Evolutionary conservation across 768 basidiomycete species (phyloP), one percentile per base, ranked within the genome.

Genomic region (Candolleomyces aberdarensis): DNA sequence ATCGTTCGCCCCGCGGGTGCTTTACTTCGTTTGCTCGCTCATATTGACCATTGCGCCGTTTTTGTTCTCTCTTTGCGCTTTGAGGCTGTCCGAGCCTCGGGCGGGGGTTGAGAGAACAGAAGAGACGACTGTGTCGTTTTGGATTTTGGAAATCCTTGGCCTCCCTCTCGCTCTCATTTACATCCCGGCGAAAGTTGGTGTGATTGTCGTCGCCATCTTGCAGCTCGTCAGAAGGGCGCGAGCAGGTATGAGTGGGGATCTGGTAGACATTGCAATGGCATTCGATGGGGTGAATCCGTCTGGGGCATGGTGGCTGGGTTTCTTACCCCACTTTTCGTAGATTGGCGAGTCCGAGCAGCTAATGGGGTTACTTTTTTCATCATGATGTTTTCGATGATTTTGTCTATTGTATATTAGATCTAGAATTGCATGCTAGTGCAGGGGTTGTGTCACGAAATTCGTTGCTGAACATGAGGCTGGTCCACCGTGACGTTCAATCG

Each of bases 301-400:
- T 14, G 39, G 39, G n/a, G 53, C 53, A 17, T 55, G 53, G 53
- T 55, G 53, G 53, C 40, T 55, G 32, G 39, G 22, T 22, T 55
- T 55, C 39, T n/a, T 55, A 20, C 53, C 53, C 1, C 53, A 55
- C 20, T 55, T 55, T 40, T 52, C 51, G 48, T 49, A 49, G 48
- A 26, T 26, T 26, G 3, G 26, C 26, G 26, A 26, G 26, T 26
- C 26, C 26, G 26, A 26, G 26, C 26, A 26, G 26, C 26, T 26
- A 26, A 26, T 26, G 2, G 3, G 26, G 26, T 3, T 26, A 26
- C 26, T 26, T 26, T 26, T 26, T 26, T 26, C 26, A 3, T 26
- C 26, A 26, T 26, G 26, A 26, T 2, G 26, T 26, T 26, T 26
- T 26, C 26, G 26, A 26, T 26, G 26, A 26, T 26, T 26, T 26